phyloP scores from a whole-genome alignment of 345 rosid genomes.

The Acer campestre region DNA sequence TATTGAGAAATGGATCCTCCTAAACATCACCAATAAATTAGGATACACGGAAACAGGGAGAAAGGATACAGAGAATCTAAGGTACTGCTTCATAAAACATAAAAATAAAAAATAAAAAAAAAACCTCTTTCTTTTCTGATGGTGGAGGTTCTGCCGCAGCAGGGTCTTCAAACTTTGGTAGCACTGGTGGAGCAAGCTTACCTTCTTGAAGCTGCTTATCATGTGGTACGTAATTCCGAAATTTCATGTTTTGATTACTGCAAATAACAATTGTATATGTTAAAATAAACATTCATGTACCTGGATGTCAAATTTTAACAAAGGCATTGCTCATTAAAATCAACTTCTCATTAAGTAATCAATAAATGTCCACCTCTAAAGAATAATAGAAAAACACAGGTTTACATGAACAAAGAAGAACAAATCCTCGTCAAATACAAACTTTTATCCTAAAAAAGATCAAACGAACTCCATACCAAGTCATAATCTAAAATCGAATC shows the following conservation, averaged over 20 bases:
- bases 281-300: slow-evolving; percentile 6
- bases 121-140: slow-evolving; percentile 68
- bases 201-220: slow-evolving; percentile 89
- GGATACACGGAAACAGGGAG: background rate
- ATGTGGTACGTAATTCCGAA: slow-evolving; percentile 95
- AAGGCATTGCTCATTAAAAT: background rate
- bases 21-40: slow-evolving; percentile 18
- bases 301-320: background rate
- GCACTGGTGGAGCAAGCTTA: slow-evolving; percentile 80
- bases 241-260: slow-evolving; percentile 77
- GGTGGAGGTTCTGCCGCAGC: slow-evolving; percentile 58
- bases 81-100: slow-evolving; percentile 2
- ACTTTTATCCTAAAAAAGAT: background rate
- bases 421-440: background rate
- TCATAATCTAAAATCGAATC: no score
- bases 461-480: background rate
- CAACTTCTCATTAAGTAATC: background rate
- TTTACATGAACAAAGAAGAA: background rate
- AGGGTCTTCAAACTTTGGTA: slow-evolving; percentile 92
- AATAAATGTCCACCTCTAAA: background rate
- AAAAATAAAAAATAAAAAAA: no score
- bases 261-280: slow-evolving; percentile 14
- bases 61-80: background rate
- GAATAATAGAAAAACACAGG: background rate
- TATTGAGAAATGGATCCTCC: slow-evolving; percentile 98